These are phyloP conservation scores for Exophiala sp. DNA, from an alignment of 2,329 filamentous ascomycete species.

Conservation along the genomic window DNA sequence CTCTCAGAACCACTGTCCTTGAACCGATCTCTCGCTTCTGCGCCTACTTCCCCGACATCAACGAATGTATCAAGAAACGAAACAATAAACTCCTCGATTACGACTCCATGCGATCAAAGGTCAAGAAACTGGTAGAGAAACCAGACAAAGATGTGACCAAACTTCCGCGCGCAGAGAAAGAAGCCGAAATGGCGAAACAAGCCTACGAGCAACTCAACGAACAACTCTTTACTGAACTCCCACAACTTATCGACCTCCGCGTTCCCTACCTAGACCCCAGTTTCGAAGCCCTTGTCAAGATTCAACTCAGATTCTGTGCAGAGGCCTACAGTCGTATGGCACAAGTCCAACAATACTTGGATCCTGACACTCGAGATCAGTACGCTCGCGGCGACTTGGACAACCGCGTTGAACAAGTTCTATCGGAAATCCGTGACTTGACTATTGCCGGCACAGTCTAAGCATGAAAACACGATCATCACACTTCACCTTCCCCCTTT, in stretches of 20 bases:
- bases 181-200: constrained; percentile 87
- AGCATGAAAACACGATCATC: not conserved
- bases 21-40: constrained; percentile 96
- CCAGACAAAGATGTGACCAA: constrained; percentile 98
- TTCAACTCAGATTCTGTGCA: constrained; percentile 94
- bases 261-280: constrained; percentile 96
- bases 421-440: constrained; percentile 94
- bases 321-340: constrained; percentile 98
- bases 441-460: constrained; percentile 78
- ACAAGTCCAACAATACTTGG: constrained; percentile 97
- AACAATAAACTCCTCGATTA: constrained; percentile 98
- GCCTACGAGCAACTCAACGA: constrained; percentile 97
- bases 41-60: constrained; percentile 97
- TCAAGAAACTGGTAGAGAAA: constrained; percentile 96
- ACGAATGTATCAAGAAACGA: constrained; percentile 99
- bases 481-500: not conserved
- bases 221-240: constrained; percentile 86
- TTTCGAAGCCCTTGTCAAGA: constrained; percentile 98
- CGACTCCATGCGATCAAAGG: constrained; percentile 89
- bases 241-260: constrained; percentile 91
- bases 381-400: constrained; percentile 93
- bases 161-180: constrained; percentile 91
- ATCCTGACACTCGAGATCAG: constrained; percentile 90
- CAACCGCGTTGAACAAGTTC: constrained; percentile 84
- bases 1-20: constrained; percentile 73